phyloP scores from a whole-genome alignment of 805 yeast genomes.

The Cyberlindnera sargentensis region DNA sequence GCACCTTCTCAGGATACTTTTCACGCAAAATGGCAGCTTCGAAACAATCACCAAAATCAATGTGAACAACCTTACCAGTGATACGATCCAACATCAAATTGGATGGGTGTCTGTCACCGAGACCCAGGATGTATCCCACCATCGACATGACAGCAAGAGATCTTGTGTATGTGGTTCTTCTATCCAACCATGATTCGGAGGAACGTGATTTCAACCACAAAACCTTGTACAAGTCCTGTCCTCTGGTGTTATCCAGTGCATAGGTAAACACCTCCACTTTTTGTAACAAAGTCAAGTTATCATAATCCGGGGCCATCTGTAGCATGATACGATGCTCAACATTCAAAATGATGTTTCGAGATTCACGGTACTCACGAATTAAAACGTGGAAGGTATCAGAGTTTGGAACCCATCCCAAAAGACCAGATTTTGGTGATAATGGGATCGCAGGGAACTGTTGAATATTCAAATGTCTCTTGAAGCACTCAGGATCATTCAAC shows the following conservation, averaged over 20 bases:
- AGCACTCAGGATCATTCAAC: slow-evolving; percentile 88
- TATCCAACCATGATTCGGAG: slow-evolving; percentile 95
- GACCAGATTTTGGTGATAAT: slow-evolving; percentile 92
- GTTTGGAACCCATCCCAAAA: slow-evolving; percentile 95
- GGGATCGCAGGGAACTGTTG: slow-evolving; percentile 94
- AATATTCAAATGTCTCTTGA: slow-evolving; percentile 89
- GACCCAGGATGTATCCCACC: slow-evolving; percentile 95
- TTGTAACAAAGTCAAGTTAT: slow-evolving; percentile 77
- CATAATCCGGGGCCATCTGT: slow-evolving; percentile 97
- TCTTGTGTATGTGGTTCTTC: slow-evolving; percentile 93
- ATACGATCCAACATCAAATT: slow-evolving; percentile 90
- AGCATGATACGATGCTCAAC: slow-evolving; percentile 94
- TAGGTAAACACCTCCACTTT: slow-evolving; percentile 96
- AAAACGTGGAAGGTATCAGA: slow-evolving; percentile 94
- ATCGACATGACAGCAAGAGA: slow-evolving; percentile 98
- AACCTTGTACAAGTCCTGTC: slow-evolving; percentile 92
- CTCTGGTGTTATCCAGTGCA: slow-evolving; percentile 90
- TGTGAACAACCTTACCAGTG: slow-evolving; percentile 94
- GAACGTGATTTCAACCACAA: slow-evolving; percentile 94
- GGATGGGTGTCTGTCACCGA: slow-evolving; percentile 98
- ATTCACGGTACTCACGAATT: slow-evolving; percentile 87
- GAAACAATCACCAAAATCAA: slow-evolving; percentile 98
- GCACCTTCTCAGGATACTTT: slow-evolving; percentile 96
- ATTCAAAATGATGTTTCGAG: slow-evolving; percentile 79
- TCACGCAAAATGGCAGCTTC: slow-evolving; percentile 97